phyloP scores from a whole-genome alignment of 148 eudicot species.

The Fagopyrum homotropicum region DNA sequence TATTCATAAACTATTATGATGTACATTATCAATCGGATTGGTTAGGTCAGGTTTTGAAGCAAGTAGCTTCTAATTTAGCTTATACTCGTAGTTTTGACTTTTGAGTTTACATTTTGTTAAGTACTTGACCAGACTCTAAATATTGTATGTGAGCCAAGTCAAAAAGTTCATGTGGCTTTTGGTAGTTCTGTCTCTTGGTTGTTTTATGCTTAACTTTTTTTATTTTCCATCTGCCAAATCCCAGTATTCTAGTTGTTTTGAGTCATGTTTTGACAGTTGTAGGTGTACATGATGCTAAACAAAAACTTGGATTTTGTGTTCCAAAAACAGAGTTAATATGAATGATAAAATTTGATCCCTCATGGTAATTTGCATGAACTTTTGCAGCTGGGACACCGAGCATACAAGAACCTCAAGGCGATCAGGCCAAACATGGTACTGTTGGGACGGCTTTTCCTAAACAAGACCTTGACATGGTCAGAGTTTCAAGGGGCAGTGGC shows the following conservation, averaged over 20 bases:
- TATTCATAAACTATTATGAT: no score
- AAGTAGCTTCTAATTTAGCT: no score
- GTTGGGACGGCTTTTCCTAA: conserved; percentile 67
- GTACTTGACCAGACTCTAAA: neutral
- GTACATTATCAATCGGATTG: no score
- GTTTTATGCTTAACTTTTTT: neutral
- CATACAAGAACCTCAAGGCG: conserved; percentile 78
- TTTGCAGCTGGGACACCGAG: conserved; percentile 52
- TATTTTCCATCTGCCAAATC: neutral
- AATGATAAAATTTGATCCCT: neutral
- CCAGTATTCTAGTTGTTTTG: neutral
- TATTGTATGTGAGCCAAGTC: no score
- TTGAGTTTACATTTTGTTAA: no score
- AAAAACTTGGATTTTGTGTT: no score
- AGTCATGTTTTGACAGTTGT: no score
- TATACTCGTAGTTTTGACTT: no score
- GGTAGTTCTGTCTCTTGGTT: neutral
- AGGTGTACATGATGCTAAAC: neutral
- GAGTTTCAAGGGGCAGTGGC: conserved; percentile 53
- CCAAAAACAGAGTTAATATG: neutral
- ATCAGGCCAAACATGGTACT: conserved; percentile 75
- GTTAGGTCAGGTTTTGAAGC: no score
- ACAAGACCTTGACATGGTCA: conserved; percentile 61
- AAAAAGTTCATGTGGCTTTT: neutral
- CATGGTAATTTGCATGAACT: neutral